Evolutionary conservation across 441 rosid species (phyloP), one percentile per base, ranked within the genome.

Genomic region (Pelargonium cotyledonis): DNA sequence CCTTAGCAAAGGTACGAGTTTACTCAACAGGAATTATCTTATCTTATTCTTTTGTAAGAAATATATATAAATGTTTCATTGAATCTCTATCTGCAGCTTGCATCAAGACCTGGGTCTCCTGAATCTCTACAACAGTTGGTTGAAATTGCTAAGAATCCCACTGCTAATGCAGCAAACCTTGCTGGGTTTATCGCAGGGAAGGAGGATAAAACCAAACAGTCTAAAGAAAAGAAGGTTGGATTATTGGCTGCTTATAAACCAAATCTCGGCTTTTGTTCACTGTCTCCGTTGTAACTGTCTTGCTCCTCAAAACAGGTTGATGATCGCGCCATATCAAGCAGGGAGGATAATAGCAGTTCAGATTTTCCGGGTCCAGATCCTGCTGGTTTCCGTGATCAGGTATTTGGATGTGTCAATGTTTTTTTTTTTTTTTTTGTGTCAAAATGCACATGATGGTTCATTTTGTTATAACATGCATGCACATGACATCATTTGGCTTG

Each of bases 41-140:
- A 21, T 61, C 14, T 3, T 38, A 7, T 63, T 35, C 35, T 47
- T 8, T 16, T n/a, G 8, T 49, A 4, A 43, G 53, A 65, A 16
- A 18, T 31, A 8, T 23, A 16, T 19, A 46, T 41, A 6, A 63
- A 61, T 46, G 35, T 31, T 57, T 9, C 46, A 4, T 55, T 62
- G 38, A 16, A 18, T 66, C 63, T 46, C 12, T 21, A 16, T 44
- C 65, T 57, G 64, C 66, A 78, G 77, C 73, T 75, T 61, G 73
- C 78, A 19, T 61, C 74, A 55, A 72, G 66, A 65, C 72, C 79
- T 41, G 76, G 72, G 15, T 72, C 71, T 40, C 67, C 72, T 0
- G 81, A 78, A 55, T 78, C 81, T 2, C 58, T 78, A 51, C 81
- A 78, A 66, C 74, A 72, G 63, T 65, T 78, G 69, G 72, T 78